Evolutionary conservation across 495 filamentous ascomycete genomes (phyloP).

Genomic region (Tuber aestivum): DNA sequence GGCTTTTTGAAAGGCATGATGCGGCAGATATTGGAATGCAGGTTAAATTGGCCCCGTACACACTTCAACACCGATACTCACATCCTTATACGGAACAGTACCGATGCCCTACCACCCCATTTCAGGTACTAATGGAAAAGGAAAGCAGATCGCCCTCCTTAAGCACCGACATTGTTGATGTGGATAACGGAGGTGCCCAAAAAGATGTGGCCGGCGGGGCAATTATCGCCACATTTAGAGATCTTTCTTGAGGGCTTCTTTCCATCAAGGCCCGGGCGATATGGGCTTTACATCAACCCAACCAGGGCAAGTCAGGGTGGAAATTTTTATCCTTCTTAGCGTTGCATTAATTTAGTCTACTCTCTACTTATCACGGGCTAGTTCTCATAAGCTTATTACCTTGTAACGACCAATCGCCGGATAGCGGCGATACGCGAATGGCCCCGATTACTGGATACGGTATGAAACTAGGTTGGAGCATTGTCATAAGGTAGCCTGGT

Average conservation of each 20-base stretch:
- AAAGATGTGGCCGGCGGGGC: not conserved
- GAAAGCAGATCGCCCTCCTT: not conserved
- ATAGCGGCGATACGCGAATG: not conserved
- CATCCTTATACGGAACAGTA: not conserved
- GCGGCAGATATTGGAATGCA: not conserved
- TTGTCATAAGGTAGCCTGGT: not conserved
- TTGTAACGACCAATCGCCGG: not conserved
- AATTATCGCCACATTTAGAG: not conserved
- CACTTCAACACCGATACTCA: not conserved
- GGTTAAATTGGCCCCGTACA: not conserved
- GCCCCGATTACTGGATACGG: not conserved
- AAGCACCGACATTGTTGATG: not conserved
- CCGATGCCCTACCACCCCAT: not conserved
- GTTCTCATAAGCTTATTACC: not conserved
- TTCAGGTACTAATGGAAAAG: not conserved
- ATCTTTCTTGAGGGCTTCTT: not conserved
- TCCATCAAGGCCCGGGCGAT: not conserved
- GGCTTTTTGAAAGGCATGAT: not conserved
- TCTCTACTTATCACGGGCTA: not conserved
- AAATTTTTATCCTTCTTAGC: not conserved
- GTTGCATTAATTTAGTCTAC: not conserved
- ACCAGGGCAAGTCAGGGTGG: not conserved
- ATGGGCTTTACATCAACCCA: not conserved
- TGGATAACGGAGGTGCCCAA: not conserved
- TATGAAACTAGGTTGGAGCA: not conserved